A percentile compares a stretch with the other conserved stretches of the same genome.
Evolutionary conservation across 1,139 yeast species (phyloP).

Genomic region (Ogataea hybrid): DNA sequence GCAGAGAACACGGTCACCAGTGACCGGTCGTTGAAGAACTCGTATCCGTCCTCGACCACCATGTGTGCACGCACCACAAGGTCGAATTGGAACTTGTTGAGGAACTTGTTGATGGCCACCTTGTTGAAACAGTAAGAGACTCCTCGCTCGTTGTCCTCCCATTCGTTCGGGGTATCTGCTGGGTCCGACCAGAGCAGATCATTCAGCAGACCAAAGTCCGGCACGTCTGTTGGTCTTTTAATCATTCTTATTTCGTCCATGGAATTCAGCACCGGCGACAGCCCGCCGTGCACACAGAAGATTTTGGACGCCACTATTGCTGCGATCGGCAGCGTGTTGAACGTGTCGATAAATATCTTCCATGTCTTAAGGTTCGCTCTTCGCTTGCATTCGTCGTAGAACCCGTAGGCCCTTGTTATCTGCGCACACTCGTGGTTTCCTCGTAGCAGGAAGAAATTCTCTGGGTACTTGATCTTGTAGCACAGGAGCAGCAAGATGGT

Average conservation of each 20-base stretch:
- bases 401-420: slow-evolving; percentile 93
- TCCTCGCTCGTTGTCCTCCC: slow-evolving; percentile 99
- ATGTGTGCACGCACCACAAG: slow-evolving; percentile 96
- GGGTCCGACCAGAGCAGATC: slow-evolving; percentile 97
- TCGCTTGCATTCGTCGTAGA: slow-evolving; percentile 95
- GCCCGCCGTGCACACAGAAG: slow-evolving; percentile 96
- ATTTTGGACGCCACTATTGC: slow-evolving; percentile 96
- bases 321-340: slow-evolving; percentile 91
- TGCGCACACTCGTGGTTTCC: slow-evolving; percentile 98
- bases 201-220: slow-evolving; percentile 89
- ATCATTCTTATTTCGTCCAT: slow-evolving; percentile 91
- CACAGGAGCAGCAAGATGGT: slow-evolving; percentile 82
- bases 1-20: slow-evolving; percentile 95
- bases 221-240: slow-evolving; percentile 95
- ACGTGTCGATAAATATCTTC: slow-evolving; percentile 91
- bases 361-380: slow-evolving; percentile 85
- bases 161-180: slow-evolving; percentile 88
- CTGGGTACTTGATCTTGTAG: slow-evolving; percentile 94
- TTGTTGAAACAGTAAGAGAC: slow-evolving; percentile 95
- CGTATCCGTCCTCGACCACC: slow-evolving; percentile 99
- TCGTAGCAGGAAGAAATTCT: slow-evolving; percentile 84
- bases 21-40: slow-evolving; percentile 90
- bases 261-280: slow-evolving; percentile 84
- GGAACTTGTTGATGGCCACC: slow-evolving; percentile 88
- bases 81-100: slow-evolving; percentile 86